These are phyloP conservation scores for Aquilaria yunnanensis DNA, from an alignment of 345 rosid species.

Conservation along the genomic window DNA sequence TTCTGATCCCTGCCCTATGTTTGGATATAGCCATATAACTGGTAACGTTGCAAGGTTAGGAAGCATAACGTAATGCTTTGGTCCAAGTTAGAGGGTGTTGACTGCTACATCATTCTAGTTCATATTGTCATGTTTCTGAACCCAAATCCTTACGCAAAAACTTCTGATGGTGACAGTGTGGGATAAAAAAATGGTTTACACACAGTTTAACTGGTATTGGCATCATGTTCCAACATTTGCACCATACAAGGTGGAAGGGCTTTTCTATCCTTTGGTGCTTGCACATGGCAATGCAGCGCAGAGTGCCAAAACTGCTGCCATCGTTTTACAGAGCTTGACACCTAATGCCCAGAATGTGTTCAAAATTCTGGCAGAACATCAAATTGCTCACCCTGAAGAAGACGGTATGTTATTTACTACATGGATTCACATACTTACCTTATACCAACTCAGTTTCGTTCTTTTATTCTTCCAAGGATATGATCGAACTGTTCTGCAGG, in stretches of 20 bases:
- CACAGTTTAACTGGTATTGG: conserved; percentile 90
- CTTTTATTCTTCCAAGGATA: background rate
- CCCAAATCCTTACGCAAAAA: too few relatives aligned
- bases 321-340: conserved; percentile 88
- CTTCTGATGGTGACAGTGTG: conserved; percentile 45
- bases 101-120: too few relatives aligned
- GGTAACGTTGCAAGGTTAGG: too few relatives aligned
- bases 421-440: background rate
- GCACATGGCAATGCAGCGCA: conserved; percentile 58
- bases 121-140: too few relatives aligned
- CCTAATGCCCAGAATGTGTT: conserved; percentile 92
- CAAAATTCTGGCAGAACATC: conserved; percentile 77
- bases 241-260: conserved; percentile 79
- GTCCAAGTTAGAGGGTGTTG: too few relatives aligned
- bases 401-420: conserved; percentile 48
- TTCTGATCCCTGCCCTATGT: too few relatives aligned
- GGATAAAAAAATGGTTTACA: conserved; percentile 99
- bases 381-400: conserved; percentile 75
- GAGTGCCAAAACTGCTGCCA: conserved; percentile 79
- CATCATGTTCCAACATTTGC: conserved; percentile 81
- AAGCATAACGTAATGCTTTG: too few relatives aligned
- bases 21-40: too few relatives aligned
- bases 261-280: conserved; percentile 79
- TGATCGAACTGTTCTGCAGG: conserved; percentile 33
- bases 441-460: background rate